phyloP scores from a whole-genome alignment of 2,329 filamentous ascomycete species.

The Conoideocrella luteorostrata region DNA sequence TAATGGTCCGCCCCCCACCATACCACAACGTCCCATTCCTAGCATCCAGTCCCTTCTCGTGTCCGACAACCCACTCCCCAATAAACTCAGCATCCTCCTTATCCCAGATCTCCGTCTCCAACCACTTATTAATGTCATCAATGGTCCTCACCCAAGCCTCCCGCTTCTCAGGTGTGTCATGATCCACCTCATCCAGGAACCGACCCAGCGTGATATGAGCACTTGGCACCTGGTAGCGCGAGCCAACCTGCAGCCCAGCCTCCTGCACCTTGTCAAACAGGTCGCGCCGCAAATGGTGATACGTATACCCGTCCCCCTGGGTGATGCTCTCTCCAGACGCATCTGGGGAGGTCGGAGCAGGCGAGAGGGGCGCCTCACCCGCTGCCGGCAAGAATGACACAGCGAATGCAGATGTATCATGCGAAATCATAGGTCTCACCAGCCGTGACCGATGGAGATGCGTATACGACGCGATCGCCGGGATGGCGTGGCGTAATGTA shows the following conservation, averaged over 20 bases:
- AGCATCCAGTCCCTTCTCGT: slow-evolving; percentile 73
- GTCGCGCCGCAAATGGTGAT: slow-evolving; percentile 84
- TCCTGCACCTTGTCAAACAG: slow-evolving; percentile 56
- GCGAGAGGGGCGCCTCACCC: slow-evolving; percentile 43
- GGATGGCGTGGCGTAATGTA: slow-evolving; percentile 48
- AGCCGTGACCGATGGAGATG: slow-evolving; percentile 63
- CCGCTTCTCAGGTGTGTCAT: slow-evolving; percentile 52
- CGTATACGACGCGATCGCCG: slow-evolving; percentile 59
- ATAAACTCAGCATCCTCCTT: slow-evolving; percentile 34
- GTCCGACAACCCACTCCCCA: slow-evolving; percentile 81
- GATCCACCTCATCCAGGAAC: slow-evolving; percentile 65
- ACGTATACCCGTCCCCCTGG: slow-evolving; percentile 65
- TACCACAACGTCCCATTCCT: slow-evolving; percentile 79
- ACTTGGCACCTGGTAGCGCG: slow-evolving; percentile 81
- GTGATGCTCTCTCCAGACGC: slow-evolving; percentile 25
- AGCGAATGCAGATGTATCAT: slow-evolving; percentile 78
- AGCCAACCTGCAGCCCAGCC: slow-evolving; percentile 63
- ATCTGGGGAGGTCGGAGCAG: slow-evolving; percentile 32
- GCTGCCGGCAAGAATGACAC: slow-evolving; percentile 80
- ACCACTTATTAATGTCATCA: slow-evolving; percentile 70
- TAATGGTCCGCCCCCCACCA: slow-evolving; percentile 68
- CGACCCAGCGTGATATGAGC: slow-evolving; percentile 84
- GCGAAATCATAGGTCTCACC: slow-evolving; percentile 76
- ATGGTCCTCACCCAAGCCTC: slow-evolving; percentile 61
- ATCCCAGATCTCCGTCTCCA: slow-evolving; percentile 66